Evolutionary conservation across 2,329 filamentous ascomycete species (phyloP).

Genomic region (Colletotrichum destructivum): DNA sequence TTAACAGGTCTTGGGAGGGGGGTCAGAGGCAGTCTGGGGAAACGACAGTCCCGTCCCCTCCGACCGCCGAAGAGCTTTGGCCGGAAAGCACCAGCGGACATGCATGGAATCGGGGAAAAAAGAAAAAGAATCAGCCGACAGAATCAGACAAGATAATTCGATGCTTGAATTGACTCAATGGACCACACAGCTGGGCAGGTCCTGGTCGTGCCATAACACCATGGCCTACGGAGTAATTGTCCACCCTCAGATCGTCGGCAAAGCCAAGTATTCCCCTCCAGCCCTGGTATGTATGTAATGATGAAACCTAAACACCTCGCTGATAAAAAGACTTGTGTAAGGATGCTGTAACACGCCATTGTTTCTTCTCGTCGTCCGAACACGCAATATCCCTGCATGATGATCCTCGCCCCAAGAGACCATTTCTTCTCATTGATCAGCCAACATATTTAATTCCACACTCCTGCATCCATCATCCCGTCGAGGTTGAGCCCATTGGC

Average conservation of each 20-base stretch:
- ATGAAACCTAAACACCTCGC: slow-evolving; percentile 17
- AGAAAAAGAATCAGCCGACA: no score
- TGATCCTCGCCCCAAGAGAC: not conserved
- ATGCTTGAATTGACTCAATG: not conserved
- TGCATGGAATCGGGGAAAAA: no score
- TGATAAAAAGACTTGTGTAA: not conserved
- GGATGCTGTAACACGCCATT: not conserved
- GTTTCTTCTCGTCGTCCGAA: not conserved
- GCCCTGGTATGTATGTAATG: not conserved
- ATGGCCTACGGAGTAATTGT: not conserved
- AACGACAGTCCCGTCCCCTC: no score
- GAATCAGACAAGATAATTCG: not conserved
- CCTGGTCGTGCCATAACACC: not conserved
- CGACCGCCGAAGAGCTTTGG: no score
- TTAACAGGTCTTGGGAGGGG: no score
- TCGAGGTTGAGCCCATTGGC: not conserved
- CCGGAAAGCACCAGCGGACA: no score
- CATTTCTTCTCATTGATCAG: not conserved
- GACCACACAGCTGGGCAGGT: not conserved
- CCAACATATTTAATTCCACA: slow-evolving; percentile 15
- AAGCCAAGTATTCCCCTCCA: not conserved
- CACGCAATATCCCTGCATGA: not conserved
- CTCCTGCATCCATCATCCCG: slow-evolving; percentile 26
- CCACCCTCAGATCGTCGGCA: not conserved
- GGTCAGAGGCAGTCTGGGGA: no score